Percentiles rank a stretch among this genome's conserved stretches.
phyloP scores from a whole-genome alignment of 768 basidiomycete species.

The Xerocomellus amylosporus region DNA sequence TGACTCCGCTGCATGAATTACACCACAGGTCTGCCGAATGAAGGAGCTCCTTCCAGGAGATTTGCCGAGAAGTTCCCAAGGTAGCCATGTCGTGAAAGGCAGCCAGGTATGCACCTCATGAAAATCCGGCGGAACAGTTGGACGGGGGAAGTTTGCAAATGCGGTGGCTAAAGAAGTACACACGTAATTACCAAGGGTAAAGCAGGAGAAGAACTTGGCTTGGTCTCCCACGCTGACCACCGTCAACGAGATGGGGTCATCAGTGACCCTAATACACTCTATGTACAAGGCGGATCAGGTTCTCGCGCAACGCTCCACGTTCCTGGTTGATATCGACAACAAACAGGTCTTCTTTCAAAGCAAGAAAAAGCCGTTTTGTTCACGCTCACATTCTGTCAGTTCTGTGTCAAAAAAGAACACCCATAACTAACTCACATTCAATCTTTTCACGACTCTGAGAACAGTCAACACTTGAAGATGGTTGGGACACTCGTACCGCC shows the following conservation, averaged over 20 bases:
- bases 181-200: slow-evolving; percentile 15
- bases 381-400: neutral
- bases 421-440: too few species aligned
- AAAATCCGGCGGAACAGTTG: slow-evolving; percentile 25
- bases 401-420: slow-evolving; percentile 1
- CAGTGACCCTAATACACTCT: slow-evolving; percentile 5
- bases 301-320: neutral
- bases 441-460: neutral
- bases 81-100: slow-evolving; percentile 13
- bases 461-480: neutral
- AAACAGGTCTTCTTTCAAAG: slow-evolving; percentile 1
- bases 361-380: neutral
- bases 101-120: slow-evolving; percentile 8
- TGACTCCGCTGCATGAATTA: neutral
- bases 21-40: neutral
- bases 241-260: slow-evolving; percentile 1
- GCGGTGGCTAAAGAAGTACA: neutral
- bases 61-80: slow-evolving; percentile 30
- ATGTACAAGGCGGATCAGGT: slow-evolving; percentile 6
- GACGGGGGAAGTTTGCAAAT: slow-evolving; percentile 9
- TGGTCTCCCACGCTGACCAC: slow-evolving; percentile 12
- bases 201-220: neutral
- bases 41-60: slow-evolving; percentile 9
- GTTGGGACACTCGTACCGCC: too few species aligned
- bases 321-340: slow-evolving; percentile 11